phyloP scores from a whole-genome alignment of 169 alveolate species.

The Plasmodium coatneyi region DNA sequence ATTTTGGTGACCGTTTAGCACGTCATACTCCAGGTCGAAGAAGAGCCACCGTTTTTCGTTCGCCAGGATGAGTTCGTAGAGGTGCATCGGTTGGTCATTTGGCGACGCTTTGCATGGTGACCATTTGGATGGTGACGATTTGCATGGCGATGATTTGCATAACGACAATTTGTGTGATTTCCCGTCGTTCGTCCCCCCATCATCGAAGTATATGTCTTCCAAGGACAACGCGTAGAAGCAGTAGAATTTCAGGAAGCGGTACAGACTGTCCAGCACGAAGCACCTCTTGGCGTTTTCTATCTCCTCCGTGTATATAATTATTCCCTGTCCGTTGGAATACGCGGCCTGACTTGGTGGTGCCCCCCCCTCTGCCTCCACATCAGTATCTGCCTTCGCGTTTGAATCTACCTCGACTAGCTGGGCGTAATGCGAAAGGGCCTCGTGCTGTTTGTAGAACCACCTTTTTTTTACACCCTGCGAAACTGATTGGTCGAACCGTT shows the following conservation, averaged over 20 bases:
- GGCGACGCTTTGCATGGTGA: background rate
- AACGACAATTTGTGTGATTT: background rate
- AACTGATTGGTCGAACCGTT: background rate
- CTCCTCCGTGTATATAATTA: conserved; percentile 69
- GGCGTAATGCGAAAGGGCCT: conserved; percentile 52
- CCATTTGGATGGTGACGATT: background rate
- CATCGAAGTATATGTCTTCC: conserved; percentile 22
- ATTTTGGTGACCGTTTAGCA: conserved; percentile 5
- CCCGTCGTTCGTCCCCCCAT: background rate
- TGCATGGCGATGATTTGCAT: background rate
- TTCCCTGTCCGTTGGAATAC: background rate
- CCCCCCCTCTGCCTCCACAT: background rate
- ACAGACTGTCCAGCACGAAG: conserved; percentile 43
- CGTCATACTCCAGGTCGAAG: conserved; percentile 71
- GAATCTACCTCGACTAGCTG: background rate
- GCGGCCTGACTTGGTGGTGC: background rate
- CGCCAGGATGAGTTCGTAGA: conserved; percentile 54
- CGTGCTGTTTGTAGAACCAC: conserved; percentile 61
- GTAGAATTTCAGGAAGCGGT: conserved; percentile 38
- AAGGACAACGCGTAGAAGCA: conserved; percentile 53
- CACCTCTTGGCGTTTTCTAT: conserved; percentile 68
- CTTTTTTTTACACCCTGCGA: conserved; percentile 13
- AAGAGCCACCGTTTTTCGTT: conserved; percentile 73
- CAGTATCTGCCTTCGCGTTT: background rate
- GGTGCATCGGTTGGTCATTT: conserved; percentile 35